Conservation (phyloP, 768 basidiomycete species). For the Lentinula sp. region DNA sequence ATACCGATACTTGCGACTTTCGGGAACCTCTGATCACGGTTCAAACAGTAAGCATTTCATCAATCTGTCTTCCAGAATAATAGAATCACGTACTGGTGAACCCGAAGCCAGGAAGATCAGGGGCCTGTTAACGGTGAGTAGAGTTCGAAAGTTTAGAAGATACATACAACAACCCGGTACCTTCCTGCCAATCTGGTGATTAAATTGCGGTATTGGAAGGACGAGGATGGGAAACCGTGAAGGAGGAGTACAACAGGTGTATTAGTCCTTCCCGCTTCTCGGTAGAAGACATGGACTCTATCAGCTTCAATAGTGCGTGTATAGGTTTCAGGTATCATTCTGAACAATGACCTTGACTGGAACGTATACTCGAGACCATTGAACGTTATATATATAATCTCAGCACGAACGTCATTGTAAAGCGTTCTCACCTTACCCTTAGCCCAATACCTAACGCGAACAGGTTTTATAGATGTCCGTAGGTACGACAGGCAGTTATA, state of each 20-base stretch:
- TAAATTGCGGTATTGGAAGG: slow-evolving; percentile 42
- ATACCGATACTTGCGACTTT: slow-evolving; percentile 27
- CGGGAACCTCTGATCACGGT: slow-evolving; percentile 20
- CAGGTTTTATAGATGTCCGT: too few species aligned
- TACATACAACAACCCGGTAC: slow-evolving; percentile 31
- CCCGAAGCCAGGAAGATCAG: slow-evolving; percentile 48
- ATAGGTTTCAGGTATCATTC: slow-evolving; percentile 10
- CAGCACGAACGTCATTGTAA: too few species aligned
- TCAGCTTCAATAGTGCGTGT: slow-evolving; percentile 22
- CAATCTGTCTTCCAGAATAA: background rate
- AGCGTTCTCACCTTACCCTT: too few species aligned
- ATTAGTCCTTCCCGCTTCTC: slow-evolving; percentile 26
- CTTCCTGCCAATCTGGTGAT: slow-evolving; percentile 32
- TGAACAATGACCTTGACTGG: too few species aligned
- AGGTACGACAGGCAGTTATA: too few species aligned
- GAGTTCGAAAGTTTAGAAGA: background rate
- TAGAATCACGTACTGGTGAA: slow-evolving; percentile 27
- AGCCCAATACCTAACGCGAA: too few species aligned
- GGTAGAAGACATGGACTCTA: slow-evolving; percentile 37
- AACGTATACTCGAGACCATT: too few species aligned
- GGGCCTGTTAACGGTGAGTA: slow-evolving; percentile 21
- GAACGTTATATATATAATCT: too few species aligned
- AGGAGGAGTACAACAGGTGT: slow-evolving; percentile 34
- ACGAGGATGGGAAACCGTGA: slow-evolving; percentile 45
- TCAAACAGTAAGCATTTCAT: background rate